Conservation (phyloP, 2,329 filamentous ascomycete species). For the Rhinocladiella mackenziei region DNA sequence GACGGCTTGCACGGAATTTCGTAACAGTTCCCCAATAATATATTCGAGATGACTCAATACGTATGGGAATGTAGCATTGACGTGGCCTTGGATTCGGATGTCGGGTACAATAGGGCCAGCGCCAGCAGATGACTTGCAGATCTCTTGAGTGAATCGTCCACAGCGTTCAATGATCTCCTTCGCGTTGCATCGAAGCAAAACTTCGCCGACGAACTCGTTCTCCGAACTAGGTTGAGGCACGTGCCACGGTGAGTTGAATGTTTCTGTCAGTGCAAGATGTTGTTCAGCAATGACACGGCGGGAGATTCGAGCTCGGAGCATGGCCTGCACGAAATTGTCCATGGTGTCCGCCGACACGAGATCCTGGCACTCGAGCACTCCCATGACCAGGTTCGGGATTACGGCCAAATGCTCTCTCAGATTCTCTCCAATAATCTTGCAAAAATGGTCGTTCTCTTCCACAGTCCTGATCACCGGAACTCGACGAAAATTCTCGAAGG, state of each 20-base stretch:
- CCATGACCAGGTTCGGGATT: conserved; percentile 91
- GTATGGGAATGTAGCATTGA: conserved; percentile 89
- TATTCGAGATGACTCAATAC: conserved; percentile 96
- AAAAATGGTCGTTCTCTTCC: conserved; percentile 86
- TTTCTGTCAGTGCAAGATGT: conserved; percentile 90
- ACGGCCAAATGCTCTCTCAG: conserved; percentile 85
- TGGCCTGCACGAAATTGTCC: conserved; percentile 92
- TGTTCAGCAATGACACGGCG: conserved; percentile 96
- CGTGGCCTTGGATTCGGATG: conserved; percentile 77
- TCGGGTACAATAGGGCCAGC: conserved; percentile 68
- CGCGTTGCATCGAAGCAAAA: conserved; percentile 89
- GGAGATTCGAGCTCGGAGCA: conserved; percentile 87
- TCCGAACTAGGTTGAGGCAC: conserved; percentile 72
- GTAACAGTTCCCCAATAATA: conserved; percentile 88
- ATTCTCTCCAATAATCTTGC: conserved; percentile 71
- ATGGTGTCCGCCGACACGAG: conserved; percentile 76
- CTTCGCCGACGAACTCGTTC: conserved; percentile 87
- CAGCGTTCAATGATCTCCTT: conserved; percentile 83
- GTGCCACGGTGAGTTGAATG: conserved; percentile 86
- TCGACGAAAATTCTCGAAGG: conserved; percentile 87
- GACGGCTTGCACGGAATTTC: conserved; percentile 90
- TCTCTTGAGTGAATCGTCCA: conserved; percentile 67
- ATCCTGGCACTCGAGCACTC: conserved; percentile 82
- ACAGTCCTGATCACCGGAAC: conserved; percentile 77
- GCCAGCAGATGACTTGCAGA: conserved; percentile 72